Evolutionary conservation across 805 yeast species (phyloP), one percentile per base, ranked within the genome.

Genomic region (Wickerhamiella sergipiensis): DNA sequence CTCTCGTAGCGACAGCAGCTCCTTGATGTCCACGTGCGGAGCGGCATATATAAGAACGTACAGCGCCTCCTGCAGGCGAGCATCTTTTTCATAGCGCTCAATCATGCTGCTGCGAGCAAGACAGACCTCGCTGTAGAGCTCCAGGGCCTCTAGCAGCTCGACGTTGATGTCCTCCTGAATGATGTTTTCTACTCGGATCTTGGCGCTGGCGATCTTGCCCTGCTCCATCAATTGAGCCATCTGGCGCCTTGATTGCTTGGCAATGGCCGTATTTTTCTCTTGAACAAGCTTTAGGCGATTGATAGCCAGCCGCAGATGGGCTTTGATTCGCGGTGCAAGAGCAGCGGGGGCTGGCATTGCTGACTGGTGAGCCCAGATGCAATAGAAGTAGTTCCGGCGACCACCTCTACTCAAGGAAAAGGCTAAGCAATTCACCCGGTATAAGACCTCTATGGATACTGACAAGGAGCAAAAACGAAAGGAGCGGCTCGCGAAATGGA

Each of bases 181-280:
- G 51, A 87, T 77, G 58, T 84, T 83, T 63, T 87, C 96, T 2
- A 85, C 90, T 47, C 95, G 67, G 51, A 86, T 86, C 51, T 76
- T 75, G 10, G 95, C 95, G 58, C 88, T 84, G 48, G 82, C 80
- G 55, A 85, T 89, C 61, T 85, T 86, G 6, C 86, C 87, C 43
- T 71, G 72, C 8, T 74, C 70, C 48, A 87, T 68, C 10, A 86
- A 68, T 46, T 83, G 88, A 1, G 95, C 94, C 64, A 80, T 70
- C 61, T 68, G 70, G 7, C 89, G 69, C 47, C 94, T 70, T 57
- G 79, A 83, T 59, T 83, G 87, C 63, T 85, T 85, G 18, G 88
- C 79, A 18, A 83, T 59, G 0, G 94, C 90, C 2, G 77, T 70
- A 56, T 83, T 83, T 67, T 83, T 83, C 53, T 81, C 83, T 63